A percentile compares a stretch with the other conserved stretches of the same genome.
These are phyloP conservation scores for Waltergamsia citrina DNA, from an alignment of 2,329 filamentous ascomycete species.

Conservation along the genomic window DNA sequence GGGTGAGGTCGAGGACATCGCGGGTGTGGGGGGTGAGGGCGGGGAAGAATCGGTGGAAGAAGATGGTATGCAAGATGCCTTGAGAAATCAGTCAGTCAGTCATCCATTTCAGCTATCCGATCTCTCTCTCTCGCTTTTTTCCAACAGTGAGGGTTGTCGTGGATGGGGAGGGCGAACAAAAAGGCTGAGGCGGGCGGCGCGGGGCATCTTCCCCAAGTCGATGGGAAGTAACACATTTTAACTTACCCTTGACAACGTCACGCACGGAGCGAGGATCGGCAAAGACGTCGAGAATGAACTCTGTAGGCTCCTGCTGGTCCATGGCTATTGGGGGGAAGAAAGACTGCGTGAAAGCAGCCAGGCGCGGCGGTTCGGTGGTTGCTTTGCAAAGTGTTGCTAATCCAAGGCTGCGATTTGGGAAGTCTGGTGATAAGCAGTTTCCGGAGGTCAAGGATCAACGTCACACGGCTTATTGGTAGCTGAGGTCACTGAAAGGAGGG, in stretches of 20 bases:
- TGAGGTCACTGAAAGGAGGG: too few species aligned
- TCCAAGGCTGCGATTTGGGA: too few species aligned
- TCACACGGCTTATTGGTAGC: too few species aligned
- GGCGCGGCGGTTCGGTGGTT: too few species aligned
- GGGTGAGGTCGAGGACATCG: constrained; percentile 82
- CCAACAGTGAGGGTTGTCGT: neutral
- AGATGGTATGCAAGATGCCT: constrained; percentile 90
- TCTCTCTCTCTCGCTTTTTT: neutral
- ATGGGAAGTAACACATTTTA: too few species aligned
- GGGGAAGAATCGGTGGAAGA: constrained; percentile 97
- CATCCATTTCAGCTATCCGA: neutral
- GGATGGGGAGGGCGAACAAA: neutral
- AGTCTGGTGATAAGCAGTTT: too few species aligned
- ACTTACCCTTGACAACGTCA: constrained; percentile 81
- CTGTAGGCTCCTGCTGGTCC: constrained; percentile 54
- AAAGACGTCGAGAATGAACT: constrained; percentile 91
- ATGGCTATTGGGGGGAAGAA: constrained; percentile 23
- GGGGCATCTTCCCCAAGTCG: too few species aligned
- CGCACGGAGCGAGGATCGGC: constrained; percentile 83
- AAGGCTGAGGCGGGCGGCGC: neutral
- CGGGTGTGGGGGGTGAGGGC: constrained; percentile 72
- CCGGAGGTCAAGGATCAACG: too few species aligned
- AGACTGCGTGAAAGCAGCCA: too few species aligned
- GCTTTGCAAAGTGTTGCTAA: too few species aligned
- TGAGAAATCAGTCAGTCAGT: neutral